These are phyloP conservation scores for Alternaria gaisen DNA, from an alignment of 2,329 filamentous ascomycete species.

Conservation along the genomic window DNA sequence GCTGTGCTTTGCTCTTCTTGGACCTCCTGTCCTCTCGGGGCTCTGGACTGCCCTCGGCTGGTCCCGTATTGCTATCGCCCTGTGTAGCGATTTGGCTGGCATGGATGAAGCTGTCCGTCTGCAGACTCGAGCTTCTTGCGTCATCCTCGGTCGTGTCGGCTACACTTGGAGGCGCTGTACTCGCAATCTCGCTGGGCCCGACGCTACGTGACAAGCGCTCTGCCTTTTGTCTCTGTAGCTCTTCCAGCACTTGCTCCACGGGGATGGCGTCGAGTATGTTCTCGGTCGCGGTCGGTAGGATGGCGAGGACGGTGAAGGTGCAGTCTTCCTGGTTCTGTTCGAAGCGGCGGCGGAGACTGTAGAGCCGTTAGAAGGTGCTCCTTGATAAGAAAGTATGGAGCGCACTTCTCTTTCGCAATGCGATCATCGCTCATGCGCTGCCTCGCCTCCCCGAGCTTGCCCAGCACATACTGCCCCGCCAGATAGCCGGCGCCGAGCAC, in stretches of 20 bases:
- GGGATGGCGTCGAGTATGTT: conserved; percentile 88
- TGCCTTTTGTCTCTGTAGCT: conserved; percentile 92
- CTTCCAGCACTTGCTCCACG: conserved; percentile 90
- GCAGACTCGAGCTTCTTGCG: conserved; percentile 76
- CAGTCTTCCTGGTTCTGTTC: conserved; percentile 99
- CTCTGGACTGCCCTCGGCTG: conserved; percentile 46
- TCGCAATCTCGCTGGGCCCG: conserved; percentile 65
- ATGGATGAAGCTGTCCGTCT: conserved; percentile 84
- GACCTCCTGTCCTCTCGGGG: conserved; percentile 58
- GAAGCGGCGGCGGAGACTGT: conserved; percentile 89
- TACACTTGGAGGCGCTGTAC: conserved; percentile 71
- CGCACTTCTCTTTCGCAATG: conserved; percentile 95
- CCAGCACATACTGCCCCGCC: conserved; percentile 89
- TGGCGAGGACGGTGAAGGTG: conserved; percentile 95
- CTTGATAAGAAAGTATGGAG: background rate
- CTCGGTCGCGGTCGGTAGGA: conserved; percentile 89
- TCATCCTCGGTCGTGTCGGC: conserved; percentile 74
- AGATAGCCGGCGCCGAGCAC: conserved; percentile 90
- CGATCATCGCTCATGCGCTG: conserved; percentile 97
- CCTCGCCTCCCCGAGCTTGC: conserved; percentile 89
- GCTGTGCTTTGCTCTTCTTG: conserved; percentile 86
- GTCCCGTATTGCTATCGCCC: conserved; percentile 57
- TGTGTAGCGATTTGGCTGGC: conserved; percentile 73
- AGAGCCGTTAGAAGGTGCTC: conserved; percentile 5
- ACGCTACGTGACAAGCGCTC: conserved; percentile 71